These are phyloP conservation scores for Pythium plurisporium DNA, from an alignment of 352 stramenopile species.

Conservation along the genomic window DNA sequence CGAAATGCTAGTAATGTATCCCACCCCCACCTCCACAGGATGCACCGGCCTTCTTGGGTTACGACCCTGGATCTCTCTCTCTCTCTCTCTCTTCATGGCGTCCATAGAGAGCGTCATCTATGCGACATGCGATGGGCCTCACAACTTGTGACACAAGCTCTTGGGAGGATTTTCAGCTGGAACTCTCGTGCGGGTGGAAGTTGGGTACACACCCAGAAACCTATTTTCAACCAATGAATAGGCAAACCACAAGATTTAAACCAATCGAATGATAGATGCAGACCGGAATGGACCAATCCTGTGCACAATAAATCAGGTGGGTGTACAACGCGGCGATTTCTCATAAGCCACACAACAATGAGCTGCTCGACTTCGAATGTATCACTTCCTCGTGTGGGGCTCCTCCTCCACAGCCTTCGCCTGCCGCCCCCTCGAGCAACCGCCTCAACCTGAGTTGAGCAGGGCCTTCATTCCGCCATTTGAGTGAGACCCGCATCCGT, in stretches of 20 bases:
- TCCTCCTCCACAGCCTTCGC: no score
- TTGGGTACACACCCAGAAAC: conserved; percentile 9
- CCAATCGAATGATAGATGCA: neutral
- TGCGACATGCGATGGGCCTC: neutral
- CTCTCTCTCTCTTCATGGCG: neutral
- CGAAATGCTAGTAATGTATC: neutral
- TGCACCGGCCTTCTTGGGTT: no score
- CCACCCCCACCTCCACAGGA: no score
- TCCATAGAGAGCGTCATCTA: neutral
- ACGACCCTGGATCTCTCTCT: no score
- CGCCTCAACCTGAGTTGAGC: neutral
- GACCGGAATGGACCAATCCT: neutral
- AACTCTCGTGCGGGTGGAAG: neutral
- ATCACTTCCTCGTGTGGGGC: neutral
- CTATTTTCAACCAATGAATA: neutral
- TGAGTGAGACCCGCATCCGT: neutral
- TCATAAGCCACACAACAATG: conserved; percentile 9
- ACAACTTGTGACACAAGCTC: neutral
- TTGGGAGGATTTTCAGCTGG: neutral
- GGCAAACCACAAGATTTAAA: neutral
- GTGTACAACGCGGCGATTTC: neutral
- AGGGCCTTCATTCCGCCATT: neutral
- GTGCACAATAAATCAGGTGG: neutral
- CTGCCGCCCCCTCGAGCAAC: neutral
- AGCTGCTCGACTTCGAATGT: neutral